Evolutionary conservation across 768 basidiomycete species (phyloP), one percentile per base, ranked within the genome.

Genomic region (Boletus edulis): DNA sequence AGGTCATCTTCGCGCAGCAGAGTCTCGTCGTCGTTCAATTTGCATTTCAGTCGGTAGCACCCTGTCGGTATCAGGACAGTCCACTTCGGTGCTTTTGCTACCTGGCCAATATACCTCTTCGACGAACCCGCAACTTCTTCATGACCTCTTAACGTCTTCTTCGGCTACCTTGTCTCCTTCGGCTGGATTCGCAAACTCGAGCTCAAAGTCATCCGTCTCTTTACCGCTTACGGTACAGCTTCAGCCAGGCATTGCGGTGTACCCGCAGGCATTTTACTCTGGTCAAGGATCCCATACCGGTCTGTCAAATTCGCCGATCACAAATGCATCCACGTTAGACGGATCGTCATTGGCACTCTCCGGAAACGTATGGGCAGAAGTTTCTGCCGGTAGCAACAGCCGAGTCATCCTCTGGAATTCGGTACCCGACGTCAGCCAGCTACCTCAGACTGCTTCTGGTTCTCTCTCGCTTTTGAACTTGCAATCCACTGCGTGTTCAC

Each of bases 391-490:
- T n/a, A 75, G 76, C 29, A 80, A 78, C 54, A 73, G 75, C 37
- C 85, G 86, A 24, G 67, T 91, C 15, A 77, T 93, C 20, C 64
- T 94, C 32, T 94, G 90, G 89, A 83, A 90, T 56, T 82, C 87
- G 11, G 73, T 94, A 43, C 85, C 91, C 12, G 91, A 94, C 62
- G 64, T 87, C 20, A 72, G 81, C 3, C 85, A 92, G 66, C 76
- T 92, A 14, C 86, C 89, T 3, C 65, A 77, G 1, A 69, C 75
- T 4, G 72, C 71, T 35, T 69, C 78, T 1, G 75, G 75, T 31
- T 74, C 81, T 0, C 72, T 91, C n/a, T 75, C 80, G 2, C 73
- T 92, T n/a, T 68, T 86, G 40, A 84, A 84, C 59, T 76, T 94
- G 58, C 81, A 91, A 66, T 91, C 89, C 5, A 76, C 82, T 0